phyloP scores from a whole-genome alignment of 129 eudicot species.

The sunflower (Helianthus annuus) region DNA sequence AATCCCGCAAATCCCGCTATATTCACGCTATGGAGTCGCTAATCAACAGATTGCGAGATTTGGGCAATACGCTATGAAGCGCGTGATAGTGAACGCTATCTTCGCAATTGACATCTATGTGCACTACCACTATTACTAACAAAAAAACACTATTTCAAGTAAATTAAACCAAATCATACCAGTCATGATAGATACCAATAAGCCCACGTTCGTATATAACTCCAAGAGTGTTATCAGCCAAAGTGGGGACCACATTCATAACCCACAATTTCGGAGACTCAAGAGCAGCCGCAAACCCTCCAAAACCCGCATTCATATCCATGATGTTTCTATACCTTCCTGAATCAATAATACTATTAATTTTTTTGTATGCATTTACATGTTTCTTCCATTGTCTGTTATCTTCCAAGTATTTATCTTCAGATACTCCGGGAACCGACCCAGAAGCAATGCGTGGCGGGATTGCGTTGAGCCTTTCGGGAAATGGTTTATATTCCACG shows the following conservation, averaged over 20 bases:
- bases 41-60: too few relatives aligned
- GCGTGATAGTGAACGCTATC: too few relatives aligned
- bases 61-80: too few relatives aligned
- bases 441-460: constrained; percentile 87
- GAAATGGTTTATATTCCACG: constrained; percentile 76
- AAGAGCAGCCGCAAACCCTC: constrained; percentile 96
- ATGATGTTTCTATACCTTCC: constrained; percentile 95
- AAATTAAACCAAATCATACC: constrained; percentile 40
- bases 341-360: constrained; percentile 68
- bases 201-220: constrained; percentile 89
- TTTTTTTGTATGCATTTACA: constrained; percentile 69
- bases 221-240: constrained; percentile 81
- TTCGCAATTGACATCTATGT: too few relatives aligned
- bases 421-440: constrained; percentile 74
- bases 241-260: constrained; percentile 94
- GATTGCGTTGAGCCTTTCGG: constrained; percentile 80
- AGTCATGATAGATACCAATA: constrained; percentile 96
- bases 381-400: constrained; percentile 86
- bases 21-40: too few relatives aligned
- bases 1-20: too few relatives aligned
- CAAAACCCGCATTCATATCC: constrained; percentile 99
- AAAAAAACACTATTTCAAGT: background rate
- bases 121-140: background rate
- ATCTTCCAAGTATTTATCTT: constrained; percentile 69
- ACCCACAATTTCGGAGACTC: constrained; percentile 92